Conservation (phyloP, 331 rosid genomes). For the Quercus lobata region DNA sequence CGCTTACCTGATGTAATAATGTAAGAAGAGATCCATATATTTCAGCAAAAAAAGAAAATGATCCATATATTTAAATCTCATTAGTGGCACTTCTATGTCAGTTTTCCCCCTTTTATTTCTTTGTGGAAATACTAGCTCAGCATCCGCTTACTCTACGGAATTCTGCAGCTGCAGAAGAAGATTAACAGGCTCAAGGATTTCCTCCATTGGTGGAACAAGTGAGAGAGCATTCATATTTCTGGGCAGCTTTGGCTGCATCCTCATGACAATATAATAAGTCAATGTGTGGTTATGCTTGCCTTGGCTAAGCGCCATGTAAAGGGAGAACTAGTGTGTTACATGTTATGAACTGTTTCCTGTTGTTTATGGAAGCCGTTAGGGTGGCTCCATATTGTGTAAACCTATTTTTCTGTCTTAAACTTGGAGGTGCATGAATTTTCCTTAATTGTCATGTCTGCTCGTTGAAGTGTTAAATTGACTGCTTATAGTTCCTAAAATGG, state of each 20-base stretch:
- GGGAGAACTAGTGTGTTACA: conserved; percentile 34
- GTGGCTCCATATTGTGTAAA: conserved; percentile 11
- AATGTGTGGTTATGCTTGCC: conserved; percentile 27
- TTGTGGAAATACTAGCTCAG: not conserved
- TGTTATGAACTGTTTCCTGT: conserved; percentile 15
- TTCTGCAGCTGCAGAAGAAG: too few species aligned
- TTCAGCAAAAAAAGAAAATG: not conserved
- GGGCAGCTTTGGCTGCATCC: conserved; percentile 28
- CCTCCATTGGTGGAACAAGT: conserved; percentile 93
- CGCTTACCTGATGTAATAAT: too few species aligned
- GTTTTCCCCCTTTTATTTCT: conserved; percentile 6
- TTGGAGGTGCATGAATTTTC: conserved; percentile 3
- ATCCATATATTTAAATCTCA: not conserved
- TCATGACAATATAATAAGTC: conserved; percentile 35
- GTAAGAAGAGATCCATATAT: not conserved
- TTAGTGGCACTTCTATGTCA: conserved; percentile 6
- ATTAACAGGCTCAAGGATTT: not conserved
- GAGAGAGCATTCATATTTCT: conserved; percentile 39
- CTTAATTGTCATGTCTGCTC: not conserved
- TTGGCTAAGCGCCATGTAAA: conserved; percentile 39
- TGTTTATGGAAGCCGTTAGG: conserved; percentile 7
- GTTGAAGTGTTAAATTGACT: conserved; percentile 12
- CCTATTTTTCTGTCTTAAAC: not conserved
- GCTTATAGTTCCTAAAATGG: conserved; percentile 1
- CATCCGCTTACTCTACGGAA: not conserved